Evolutionary conservation across 163 green algal species (phyloP).

Genomic region (Volvox carteri): DNA sequence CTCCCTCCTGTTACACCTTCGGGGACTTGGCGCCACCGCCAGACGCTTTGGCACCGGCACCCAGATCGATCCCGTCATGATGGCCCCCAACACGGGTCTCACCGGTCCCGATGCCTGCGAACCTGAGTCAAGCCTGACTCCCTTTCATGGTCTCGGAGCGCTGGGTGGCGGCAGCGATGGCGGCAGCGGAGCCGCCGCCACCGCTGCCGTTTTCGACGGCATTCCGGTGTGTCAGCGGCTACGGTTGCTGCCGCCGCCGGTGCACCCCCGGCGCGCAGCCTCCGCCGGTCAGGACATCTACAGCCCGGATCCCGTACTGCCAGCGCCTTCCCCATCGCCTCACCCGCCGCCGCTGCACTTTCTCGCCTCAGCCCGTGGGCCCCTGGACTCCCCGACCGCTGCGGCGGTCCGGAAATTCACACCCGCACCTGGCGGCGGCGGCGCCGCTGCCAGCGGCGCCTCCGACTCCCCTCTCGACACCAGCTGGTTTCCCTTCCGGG

Average conservation of each 20-base stretch:
- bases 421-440: background rate
- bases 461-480: background rate
- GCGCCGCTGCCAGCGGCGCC: background rate
- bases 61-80: background rate
- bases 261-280: too few relatives aligned
- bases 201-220: background rate
- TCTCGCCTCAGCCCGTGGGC: too few relatives aligned
- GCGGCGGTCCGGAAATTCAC: too few relatives aligned
- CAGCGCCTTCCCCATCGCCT: background rate
- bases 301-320: background rate
- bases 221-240: background rate
- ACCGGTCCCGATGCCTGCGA: background rate
- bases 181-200: background rate
- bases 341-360: background rate
- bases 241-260: slow-evolving; percentile 11
- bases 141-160: background rate
- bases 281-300: background rate
- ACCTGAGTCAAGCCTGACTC: background rate
- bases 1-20: too few relatives aligned
- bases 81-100: background rate
- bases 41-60: background rate
- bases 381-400: too few relatives aligned
- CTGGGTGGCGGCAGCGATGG: background rate
- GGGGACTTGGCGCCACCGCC: background rate
- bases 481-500: slow-evolving; percentile 44